Evolutionary conservation across 805 yeast species (phyloP).

Genomic region (Candida golubevii): DNA sequence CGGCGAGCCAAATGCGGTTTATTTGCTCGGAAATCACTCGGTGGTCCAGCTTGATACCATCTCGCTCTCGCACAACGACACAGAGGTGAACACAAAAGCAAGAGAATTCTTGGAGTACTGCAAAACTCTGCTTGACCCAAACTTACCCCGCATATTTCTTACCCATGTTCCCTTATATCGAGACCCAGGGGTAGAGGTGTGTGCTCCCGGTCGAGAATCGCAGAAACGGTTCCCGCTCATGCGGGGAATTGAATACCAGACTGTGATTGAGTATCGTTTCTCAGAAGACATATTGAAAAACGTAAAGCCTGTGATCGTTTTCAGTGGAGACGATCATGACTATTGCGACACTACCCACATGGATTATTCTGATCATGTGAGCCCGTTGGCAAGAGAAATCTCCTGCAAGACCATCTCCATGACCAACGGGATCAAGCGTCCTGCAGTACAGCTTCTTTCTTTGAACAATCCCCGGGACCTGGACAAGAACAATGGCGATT

Average conservation of each 20-base stretch:
- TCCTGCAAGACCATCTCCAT: conserved; percentile 87
- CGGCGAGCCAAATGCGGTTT: conserved; percentile 61
- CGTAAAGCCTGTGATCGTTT: conserved; percentile 63
- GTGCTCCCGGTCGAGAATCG: conserved; percentile 80
- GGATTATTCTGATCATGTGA: conserved; percentile 20
- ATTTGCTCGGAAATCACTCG: conserved; percentile 67
- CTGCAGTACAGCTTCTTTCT: conserved; percentile 83
- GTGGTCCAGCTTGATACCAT: conserved; percentile 75
- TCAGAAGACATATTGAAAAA: conserved; percentile 54
- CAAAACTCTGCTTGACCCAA: conserved; percentile 20
- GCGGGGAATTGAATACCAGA: conserved; percentile 83
- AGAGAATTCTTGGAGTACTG: conserved; percentile 44
- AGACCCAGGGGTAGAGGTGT: conserved; percentile 52
- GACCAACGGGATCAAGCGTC: conserved; percentile 85
- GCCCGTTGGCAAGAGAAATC: conserved; percentile 55
- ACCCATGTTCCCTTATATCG: conserved; percentile 88
- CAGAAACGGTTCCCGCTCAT: conserved; percentile 58
- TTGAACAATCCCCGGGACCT: conserved; percentile 44
- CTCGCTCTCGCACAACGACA: conserved; percentile 59
- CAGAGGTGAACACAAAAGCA: conserved; percentile 46
- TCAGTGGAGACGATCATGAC: conserved; percentile 97
- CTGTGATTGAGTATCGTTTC: conserved; percentile 62
- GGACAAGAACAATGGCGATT: neutral
- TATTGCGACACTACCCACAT: conserved; percentile 75
- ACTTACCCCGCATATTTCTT: conserved; percentile 61